Evolutionary conservation across 306 rosid species (phyloP), one percentile per base, ranked within the genome.

Genomic region (Morella rubra): DNA sequence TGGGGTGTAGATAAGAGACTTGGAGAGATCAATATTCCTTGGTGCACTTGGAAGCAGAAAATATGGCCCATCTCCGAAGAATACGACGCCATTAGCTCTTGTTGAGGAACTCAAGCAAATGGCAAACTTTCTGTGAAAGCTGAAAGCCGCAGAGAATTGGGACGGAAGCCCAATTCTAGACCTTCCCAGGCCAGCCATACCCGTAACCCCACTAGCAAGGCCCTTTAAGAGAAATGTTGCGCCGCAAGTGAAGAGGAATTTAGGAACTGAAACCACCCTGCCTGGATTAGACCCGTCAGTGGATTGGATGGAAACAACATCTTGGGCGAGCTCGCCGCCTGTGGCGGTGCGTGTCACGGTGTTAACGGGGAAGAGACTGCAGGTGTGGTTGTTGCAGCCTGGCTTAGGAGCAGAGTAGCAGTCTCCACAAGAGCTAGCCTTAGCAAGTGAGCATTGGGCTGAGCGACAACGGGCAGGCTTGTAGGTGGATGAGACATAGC

Each of bases 181-280:
- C 74, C 88, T 76, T 5, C 93, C 92, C 5, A 91, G 82, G 59
- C 92, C 97, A 13, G 84, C 93, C 80, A 91, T 86, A 8, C 93
- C 96, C 42, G 14, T 74, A 27, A 78, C 91, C 15, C 93, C 89
- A 7, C 3, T 55, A 7, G 92, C 71, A 15, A 91, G 86, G 55
- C 87, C 87, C 1, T 80, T 12, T 32, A 83, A 72, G 3, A 89
- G 15, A 49, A 70, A 68, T 0, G 82, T 76, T 20, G 83, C 51
- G 0, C 89, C 87, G 41, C 96, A 91, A 12, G 83, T 69, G 78
- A 89, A 85, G 73, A 87, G 84, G 12, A 87, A 56, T 0, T 81
- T 83, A 0, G 85, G 86, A 14, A 86, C 81, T 0, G 87, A 69
- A 49, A 86, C 93, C 0, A 10, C 16, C 32, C 59, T 77, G 0